Conservation (phyloP, 805 yeast genomes). For the Diddensiella santjacobensis region DNA sequence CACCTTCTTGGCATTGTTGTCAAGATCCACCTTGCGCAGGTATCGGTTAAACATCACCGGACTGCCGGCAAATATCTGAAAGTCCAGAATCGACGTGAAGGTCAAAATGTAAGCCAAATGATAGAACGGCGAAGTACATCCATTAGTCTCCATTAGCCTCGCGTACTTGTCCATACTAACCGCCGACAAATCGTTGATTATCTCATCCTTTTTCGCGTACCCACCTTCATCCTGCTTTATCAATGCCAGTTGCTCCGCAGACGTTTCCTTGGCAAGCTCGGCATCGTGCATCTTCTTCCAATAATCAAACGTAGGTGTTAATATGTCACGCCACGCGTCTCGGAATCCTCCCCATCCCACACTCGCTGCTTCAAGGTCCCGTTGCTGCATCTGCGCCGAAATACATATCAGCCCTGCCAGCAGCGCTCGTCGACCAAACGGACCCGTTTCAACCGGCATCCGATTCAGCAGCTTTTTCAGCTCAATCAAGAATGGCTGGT, state of each 20-base stretch:
- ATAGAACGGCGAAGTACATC: slow-evolving; percentile 63
- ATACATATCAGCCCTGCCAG: slow-evolving; percentile 65
- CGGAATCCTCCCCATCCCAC: slow-evolving; percentile 40
- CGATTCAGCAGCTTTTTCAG: slow-evolving; percentile 57
- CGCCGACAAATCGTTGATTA: slow-evolving; percentile 1
- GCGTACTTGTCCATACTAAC: slow-evolving; percentile 4
- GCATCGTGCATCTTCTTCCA: slow-evolving; percentile 45
- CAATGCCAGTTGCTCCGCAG: slow-evolving; percentile 10
- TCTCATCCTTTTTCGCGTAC: not conserved
- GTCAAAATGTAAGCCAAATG: slow-evolving; percentile 71
- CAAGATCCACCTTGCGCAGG: slow-evolving; percentile 50
- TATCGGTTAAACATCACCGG: slow-evolving; percentile 73
- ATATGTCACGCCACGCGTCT: slow-evolving; percentile 65
- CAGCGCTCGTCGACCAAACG: slow-evolving; percentile 64
- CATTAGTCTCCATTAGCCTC: slow-evolving; percentile 17
- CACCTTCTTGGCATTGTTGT: slow-evolving; percentile 47
- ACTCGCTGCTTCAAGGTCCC: slow-evolving; percentile 56
- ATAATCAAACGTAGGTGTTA: slow-evolving; percentile 68
- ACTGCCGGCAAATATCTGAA: slow-evolving; percentile 75
- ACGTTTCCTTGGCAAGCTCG: slow-evolving; percentile 1
- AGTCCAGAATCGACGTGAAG: slow-evolving; percentile 71
- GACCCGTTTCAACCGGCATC: slow-evolving; percentile 43
- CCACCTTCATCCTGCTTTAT: too few species aligned
- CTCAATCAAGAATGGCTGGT: slow-evolving; percentile 48
- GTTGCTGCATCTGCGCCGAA: slow-evolving; percentile 68